Conservation (phyloP, 2,329 filamentous ascomycete genomes). For the Microcyclosporella mali region DNA sequence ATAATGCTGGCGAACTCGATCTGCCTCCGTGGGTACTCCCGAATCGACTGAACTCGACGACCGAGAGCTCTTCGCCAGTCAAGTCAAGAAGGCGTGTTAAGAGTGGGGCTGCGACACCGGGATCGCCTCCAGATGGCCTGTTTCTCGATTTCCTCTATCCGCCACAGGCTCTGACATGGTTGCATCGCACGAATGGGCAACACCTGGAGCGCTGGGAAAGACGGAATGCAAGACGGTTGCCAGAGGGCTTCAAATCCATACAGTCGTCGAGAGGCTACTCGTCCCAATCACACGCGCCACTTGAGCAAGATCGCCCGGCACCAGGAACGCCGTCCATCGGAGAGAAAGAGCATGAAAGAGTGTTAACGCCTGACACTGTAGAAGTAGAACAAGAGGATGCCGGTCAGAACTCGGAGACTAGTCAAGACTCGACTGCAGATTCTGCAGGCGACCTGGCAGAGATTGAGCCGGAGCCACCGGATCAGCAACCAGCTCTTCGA, state of each 20-base stretch:
- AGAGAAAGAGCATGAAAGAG: not conserved
- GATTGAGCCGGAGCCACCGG: not conserved
- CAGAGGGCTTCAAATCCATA: slow-evolving; percentile 20
- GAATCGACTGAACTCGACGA: slow-evolving; percentile 6
- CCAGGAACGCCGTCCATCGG: not conserved
- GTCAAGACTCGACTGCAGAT: slow-evolving; percentile 4
- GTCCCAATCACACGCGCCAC: slow-evolving; percentile 11
- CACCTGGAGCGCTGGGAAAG: slow-evolving; percentile 23
- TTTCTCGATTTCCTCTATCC: slow-evolving; percentile 47
- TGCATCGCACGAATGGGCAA: slow-evolving; percentile 20
- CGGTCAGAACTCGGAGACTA: not conserved
- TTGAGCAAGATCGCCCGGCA: not conserved
- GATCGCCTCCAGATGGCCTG: slow-evolving; percentile 7
- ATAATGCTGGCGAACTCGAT: slow-evolving; percentile 45
- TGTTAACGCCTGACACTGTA: not conserved
- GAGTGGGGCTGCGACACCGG: not conserved
- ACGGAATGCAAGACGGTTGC: slow-evolving; percentile 23
- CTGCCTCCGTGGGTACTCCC: slow-evolving; percentile 26
- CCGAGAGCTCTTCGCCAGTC: not conserved
- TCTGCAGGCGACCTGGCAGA: slow-evolving; percentile 13
- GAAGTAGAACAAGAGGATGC: not conserved
- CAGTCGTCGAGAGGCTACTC: slow-evolving; percentile 23
- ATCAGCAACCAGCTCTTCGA: not conserved
- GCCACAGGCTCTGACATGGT: slow-evolving; percentile 37
- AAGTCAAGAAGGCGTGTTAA: slow-evolving; percentile 6